Evolutionary conservation across 2,329 filamentous ascomycete genomes (phyloP), one percentile per base, ranked within the genome.

Genomic region (Aspergillus viridinutans): DNA sequence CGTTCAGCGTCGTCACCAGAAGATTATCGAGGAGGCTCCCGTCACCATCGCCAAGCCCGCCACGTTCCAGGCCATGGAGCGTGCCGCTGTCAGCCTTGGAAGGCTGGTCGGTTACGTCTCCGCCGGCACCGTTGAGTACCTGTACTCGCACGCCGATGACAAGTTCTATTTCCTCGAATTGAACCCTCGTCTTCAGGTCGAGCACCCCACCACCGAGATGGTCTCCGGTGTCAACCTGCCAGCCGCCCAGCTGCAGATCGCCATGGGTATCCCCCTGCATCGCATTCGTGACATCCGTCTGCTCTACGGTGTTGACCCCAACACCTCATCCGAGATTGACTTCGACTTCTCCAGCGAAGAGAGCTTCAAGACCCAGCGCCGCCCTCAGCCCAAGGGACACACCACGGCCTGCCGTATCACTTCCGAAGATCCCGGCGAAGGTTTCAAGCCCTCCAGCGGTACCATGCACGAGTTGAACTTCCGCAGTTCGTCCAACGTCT

Each of bases 391-490:
- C 69, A 97, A 96, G 81, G 94, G 94, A 47, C 94, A 99, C 81
- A 96, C 90, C 67, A 99, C 95, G 26, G 94, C 94, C 61, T 99
- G 94, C 80, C 91, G 94, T 85, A 99, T 99, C 78, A 99, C 94
- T 26, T 99, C 94, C 0, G 94, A 99, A 76, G 94, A 99, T 74
- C 94, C 94, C 9, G 94, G 95, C 69, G 94, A 99, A 82, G 94
- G 94, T 53, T 99, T 99, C 86, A 99, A 99, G 85, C 94, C 94
- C 57, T 99, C 94, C 49, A 96, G 93, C 70, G 94, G 94, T 86
- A 96, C 93, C 53, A 95, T 99, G 86, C 94, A 97, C 80, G 94
- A 99, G 72, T 82, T 99, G 71, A 99, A 99, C 83, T 99, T 99
- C 86, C 86, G 94, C 72, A 95, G 90, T 81, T 96, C 92, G 75